These are phyloP conservation scores for Bipolaris bicolor DNA, from an alignment of 2,329 filamentous ascomycete genomes.

Conservation along the genomic window DNA sequence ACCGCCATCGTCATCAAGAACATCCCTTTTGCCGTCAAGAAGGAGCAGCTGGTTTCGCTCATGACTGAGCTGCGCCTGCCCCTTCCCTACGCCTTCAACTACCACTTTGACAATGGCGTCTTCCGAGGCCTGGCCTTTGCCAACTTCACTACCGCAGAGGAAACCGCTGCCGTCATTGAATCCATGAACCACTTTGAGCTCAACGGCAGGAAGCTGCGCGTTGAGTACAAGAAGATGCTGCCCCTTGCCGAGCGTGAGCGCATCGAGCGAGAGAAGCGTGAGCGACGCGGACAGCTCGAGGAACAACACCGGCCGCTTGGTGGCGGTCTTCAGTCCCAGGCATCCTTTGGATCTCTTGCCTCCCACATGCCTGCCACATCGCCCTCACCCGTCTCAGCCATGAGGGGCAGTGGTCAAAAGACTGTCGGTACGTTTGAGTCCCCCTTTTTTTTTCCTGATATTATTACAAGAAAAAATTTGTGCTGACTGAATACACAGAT, in stretches of 20 bases:
- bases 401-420: conserved; percentile 53
- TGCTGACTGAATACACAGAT: conserved; percentile 56
- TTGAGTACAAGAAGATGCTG: conserved; percentile 99
- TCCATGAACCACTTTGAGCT: conserved; percentile 95
- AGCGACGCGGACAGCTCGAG: conserved; percentile 92
- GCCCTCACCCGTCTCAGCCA: conserved; percentile 69
- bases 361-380: conserved; percentile 68
- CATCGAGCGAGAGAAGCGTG: conserved; percentile 95
- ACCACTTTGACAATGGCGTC: conserved; percentile 97
- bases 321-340: conserved; percentile 77
- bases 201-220: conserved; percentile 89
- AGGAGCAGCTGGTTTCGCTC: conserved; percentile 88
- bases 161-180: conserved; percentile 91
- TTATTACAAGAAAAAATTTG: conserved; percentile 3
- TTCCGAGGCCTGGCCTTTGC: conserved; percentile 96
- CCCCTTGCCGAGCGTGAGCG: conserved; percentile 91
- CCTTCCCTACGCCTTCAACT: conserved; percentile 98
- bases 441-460: too few relatives aligned
- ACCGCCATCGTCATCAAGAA: conserved; percentile 99
- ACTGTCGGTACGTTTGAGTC: conserved; percentile 46
- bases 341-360: conserved; percentile 81
- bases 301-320: conserved; percentile 86
- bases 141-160: conserved; percentile 95
- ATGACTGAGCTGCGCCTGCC: conserved; percentile 96
- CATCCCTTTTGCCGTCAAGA: conserved; percentile 97